Evolutionary conservation across 108 stramenopile species (phyloP).

Genomic region (Bacterosira constricta): DNA sequence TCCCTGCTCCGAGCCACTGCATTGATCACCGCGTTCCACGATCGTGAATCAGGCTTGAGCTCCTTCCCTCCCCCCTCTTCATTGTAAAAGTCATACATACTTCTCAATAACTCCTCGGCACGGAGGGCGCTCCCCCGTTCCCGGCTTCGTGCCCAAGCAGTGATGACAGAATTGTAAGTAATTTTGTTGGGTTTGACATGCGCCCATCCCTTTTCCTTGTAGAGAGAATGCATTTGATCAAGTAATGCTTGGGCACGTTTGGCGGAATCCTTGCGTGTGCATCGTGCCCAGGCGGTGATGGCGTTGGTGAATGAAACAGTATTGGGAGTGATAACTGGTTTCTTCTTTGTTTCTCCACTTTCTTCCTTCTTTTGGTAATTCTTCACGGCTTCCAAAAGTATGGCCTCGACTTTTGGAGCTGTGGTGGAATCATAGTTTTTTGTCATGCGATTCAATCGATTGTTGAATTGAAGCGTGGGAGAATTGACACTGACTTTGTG

Average conservation of each 20-base stretch:
- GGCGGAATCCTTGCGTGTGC: slow-evolving; percentile 50
- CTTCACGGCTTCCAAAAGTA: slow-evolving; percentile 26
- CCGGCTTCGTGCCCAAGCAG: slow-evolving; percentile 48
- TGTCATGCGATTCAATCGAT: slow-evolving; percentile 28
- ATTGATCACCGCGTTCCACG: slow-evolving; percentile 49
- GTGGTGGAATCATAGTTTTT: slow-evolving; percentile 31
- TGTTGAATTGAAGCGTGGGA: slow-evolving; percentile 49
- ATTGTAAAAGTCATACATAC: slow-evolving; percentile 49
- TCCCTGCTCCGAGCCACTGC: slow-evolving; percentile 45
- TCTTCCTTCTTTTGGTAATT: slow-evolving; percentile 18
- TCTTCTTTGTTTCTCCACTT: not conserved
- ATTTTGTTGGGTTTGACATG: slow-evolving; percentile 66
- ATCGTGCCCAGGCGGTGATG: slow-evolving; percentile 65
- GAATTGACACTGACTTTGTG: slow-evolving; percentile 21
- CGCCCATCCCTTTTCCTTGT: slow-evolving; percentile 22
- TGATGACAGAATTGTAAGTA: slow-evolving; percentile 64
- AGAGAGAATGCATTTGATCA: slow-evolving; percentile 25
- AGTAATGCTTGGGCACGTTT: slow-evolving; percentile 44
- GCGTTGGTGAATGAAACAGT: slow-evolving; percentile 56
- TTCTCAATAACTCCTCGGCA: slow-evolving; percentile 44
- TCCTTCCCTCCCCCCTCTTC: slow-evolving; percentile 1
- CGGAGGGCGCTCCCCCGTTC: slow-evolving; percentile 25
- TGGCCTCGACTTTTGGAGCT: slow-evolving; percentile 37
- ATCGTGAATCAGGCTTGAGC: slow-evolving; percentile 32
- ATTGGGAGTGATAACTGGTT: slow-evolving; percentile 34